A percentile compares a stretch with the other conserved stretches of the same genome.
Conservation (phyloP, 805 yeast species). For the Candida chauliodis region DNA sequence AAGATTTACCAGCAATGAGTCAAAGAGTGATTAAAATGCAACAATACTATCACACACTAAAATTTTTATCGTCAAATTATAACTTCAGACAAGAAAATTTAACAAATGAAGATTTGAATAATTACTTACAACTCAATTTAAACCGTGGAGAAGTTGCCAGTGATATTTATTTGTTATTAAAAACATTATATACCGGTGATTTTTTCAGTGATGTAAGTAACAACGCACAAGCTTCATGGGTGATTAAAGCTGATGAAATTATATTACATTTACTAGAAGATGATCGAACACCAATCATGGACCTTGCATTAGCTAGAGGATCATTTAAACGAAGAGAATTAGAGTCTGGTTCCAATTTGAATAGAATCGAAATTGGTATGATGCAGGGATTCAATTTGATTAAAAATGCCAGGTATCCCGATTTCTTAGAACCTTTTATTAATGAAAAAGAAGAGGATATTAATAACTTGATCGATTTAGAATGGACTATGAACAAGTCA, state of each 20-base stretch:
- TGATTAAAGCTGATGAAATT: slow-evolving; percentile 36
- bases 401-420: slow-evolving; percentile 27
- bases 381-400: slow-evolving; percentile 37
- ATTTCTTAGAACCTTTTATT: slow-evolving; percentile 30
- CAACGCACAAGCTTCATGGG: slow-evolving; percentile 29
- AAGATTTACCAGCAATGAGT: slow-evolving; percentile 50
- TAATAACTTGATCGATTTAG: slow-evolving; percentile 25
- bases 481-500: slow-evolving; percentile 41
- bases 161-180: slow-evolving; percentile 34
- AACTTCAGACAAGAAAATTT: slow-evolving; percentile 46
- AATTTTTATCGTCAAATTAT: slow-evolving; percentile 43
- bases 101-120: slow-evolving; percentile 46
- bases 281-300: slow-evolving; percentile 37
- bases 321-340: slow-evolving; percentile 28
- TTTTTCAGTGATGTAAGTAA: slow-evolving; percentile 15
- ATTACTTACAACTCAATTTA: slow-evolving; percentile 34
- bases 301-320: slow-evolving; percentile 34
- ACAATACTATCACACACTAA: slow-evolving; percentile 39
- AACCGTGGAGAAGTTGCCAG: slow-evolving; percentile 31
- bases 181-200: slow-evolving; percentile 36
- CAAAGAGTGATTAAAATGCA: slow-evolving; percentile 49
- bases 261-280: slow-evolving; percentile 40
- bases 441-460: slow-evolving; percentile 1
- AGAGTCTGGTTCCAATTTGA: slow-evolving; percentile 40
- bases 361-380: slow-evolving; percentile 31